Evolutionary conservation across 441 rosid species (phyloP), one percentile per base, ranked within the genome.

Genomic region (Adansonia madagascariensis): DNA sequence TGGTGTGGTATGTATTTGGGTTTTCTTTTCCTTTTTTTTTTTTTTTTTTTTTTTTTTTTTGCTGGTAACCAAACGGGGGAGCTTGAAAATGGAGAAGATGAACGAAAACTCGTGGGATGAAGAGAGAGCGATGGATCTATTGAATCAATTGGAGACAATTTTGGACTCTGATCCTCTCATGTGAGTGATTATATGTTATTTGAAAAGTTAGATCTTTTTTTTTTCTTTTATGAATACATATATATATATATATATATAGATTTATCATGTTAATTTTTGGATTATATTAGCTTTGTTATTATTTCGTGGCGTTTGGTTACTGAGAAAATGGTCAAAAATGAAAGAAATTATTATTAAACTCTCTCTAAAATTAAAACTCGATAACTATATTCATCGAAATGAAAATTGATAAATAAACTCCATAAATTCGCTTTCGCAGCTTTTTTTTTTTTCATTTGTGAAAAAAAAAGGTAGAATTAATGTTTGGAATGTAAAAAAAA

Each of bases 101-200:
- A 43, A 35, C 41, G 66, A 79, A 75, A 79, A 75, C 15, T 57
- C 81, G 6, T 24, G 43, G 71, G 71, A 78, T 46, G 77, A 80
- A 66, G 81, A 65, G 14, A 81, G 80, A 59, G 83, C 77, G 53
- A 70, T 77, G 78, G 77, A 78, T 75, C 82, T 91, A 78, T 81
- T 95, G 86, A 80, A 72, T 60, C 91, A 90, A 71, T 86, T 94
- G 75, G 90, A 91, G 77, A 75, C 50, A 61, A 87, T 96, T 81
- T 84, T 94, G 74, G 91, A 88, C 27, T 89, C 90, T 27, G 98
- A 92, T 83, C 90, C 94, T 60, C 88, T 87, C 66, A 90, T 92
- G 98, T 96, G 84, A 86, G 94, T 76, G 14, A 55, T 9, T 61
- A 43, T 53, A 39, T 57, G 24, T 66, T 49, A 49, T 41, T 55